A percentile compares a stretch with the other conserved stretches of the same genome.
phyloP scores from a whole-genome alignment of 2,329 filamentous ascomycete species.

The Claviceps quebecensis region DNA sequence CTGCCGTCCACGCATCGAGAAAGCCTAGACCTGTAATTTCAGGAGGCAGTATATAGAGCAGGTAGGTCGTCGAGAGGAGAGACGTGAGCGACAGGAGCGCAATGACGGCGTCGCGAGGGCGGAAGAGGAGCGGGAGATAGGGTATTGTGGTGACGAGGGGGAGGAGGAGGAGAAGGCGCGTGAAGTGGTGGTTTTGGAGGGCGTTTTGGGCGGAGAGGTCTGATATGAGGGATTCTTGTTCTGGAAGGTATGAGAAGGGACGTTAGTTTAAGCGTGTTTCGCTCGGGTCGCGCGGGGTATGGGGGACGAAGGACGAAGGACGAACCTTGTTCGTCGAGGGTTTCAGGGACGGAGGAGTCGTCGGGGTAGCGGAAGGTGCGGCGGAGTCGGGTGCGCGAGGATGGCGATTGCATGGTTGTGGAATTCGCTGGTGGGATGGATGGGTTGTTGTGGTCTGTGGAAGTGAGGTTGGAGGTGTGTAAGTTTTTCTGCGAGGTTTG shows the following conservation, averaged over 20 bases:
- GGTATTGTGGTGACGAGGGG: slow-evolving; percentile 41
- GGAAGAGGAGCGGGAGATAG: slow-evolving; percentile 29
- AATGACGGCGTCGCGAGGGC: slow-evolving; percentile 23
- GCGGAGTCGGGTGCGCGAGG: slow-evolving; percentile 47
- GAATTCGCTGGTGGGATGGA: not conserved
- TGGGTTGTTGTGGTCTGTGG: not conserved
- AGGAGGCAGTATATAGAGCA: slow-evolving; percentile 42
- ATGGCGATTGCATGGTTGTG: slow-evolving; percentile 7
- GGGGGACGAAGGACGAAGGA: not conserved
- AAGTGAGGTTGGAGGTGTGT: not conserved
- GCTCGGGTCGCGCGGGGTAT: not conserved
- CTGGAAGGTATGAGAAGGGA: slow-evolving; percentile 20
- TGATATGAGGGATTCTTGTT: slow-evolving; percentile 51
- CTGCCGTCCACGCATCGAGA: slow-evolving; percentile 30
- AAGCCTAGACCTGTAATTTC: slow-evolving; percentile 36
- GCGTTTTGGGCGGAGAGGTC: slow-evolving; percentile 41
- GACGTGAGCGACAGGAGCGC: slow-evolving; percentile 48
- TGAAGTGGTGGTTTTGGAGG: slow-evolving; percentile 43
- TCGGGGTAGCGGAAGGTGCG: slow-evolving; percentile 68
- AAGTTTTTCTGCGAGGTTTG: not conserved
- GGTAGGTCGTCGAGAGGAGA: slow-evolving; percentile 47
- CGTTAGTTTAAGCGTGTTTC: not conserved
- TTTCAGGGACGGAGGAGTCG: slow-evolving; percentile 38
- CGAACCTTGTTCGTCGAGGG: slow-evolving; percentile 62
- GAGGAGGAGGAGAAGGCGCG: slow-evolving; percentile 43